Percentiles rank a stretch among this genome's conserved stretches.
Conservation (phyloP, 2,329 filamentous ascomycete species). For the Grosmannia penicillata region DNA sequence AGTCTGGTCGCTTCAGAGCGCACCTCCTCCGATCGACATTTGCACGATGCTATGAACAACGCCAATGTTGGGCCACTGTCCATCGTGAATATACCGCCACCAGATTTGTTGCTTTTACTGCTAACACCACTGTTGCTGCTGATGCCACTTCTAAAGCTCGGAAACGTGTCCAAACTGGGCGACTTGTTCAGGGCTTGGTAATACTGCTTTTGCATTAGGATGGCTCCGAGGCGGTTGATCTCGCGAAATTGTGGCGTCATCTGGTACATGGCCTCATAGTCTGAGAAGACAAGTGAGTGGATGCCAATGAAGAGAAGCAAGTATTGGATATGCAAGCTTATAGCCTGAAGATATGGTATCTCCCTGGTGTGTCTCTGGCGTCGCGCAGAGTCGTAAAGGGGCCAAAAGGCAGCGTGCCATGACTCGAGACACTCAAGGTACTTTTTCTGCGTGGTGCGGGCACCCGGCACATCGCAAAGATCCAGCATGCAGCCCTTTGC, state of each 20-base stretch:
- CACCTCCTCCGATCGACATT: conserved; percentile 23
- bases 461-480: conserved; percentile 9
- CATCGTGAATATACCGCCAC: conserved; percentile 25
- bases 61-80: conserved; percentile 31
- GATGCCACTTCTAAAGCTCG: not conserved
- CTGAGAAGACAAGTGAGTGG: conserved; percentile 22
- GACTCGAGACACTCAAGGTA: conserved; percentile 22
- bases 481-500: conserved; percentile 6
- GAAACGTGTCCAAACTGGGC: not conserved
- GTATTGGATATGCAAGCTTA: conserved; percentile 27
- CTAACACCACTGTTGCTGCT: not conserved
- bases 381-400: conserved; percentile 17
- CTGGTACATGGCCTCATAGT: conserved; percentile 19
- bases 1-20: conserved; percentile 25
- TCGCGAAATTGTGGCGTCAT: conserved; percentile 28
- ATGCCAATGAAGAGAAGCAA: conserved; percentile 25
- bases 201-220: conserved; percentile 17
- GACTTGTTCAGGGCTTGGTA: conserved; percentile 1
- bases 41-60: conserved; percentile 24
- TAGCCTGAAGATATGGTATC: conserved; percentile 19
- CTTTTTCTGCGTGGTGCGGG: conserved; percentile 11
- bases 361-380: conserved; percentile 8
- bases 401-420: conserved; percentile 24
- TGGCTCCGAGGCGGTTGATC: conserved; percentile 22
- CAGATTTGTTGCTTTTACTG: not conserved